Evolutionary conservation across 768 basidiomycete genomes (phyloP).

Genomic region (Strobilomyces echinocephalus): DNA sequence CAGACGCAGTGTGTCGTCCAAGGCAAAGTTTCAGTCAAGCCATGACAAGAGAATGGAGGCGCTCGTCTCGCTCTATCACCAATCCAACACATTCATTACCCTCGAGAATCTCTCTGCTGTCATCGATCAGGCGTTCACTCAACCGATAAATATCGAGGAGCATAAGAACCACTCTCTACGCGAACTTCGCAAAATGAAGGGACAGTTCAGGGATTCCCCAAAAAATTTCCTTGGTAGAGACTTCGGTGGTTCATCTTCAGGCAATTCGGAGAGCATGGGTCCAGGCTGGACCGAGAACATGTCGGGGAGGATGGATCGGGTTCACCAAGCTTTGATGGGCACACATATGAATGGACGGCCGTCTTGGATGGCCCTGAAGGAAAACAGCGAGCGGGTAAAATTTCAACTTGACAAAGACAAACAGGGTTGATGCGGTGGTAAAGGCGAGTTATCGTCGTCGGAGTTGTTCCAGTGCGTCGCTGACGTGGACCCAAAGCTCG

Average conservation of each 20-base stretch:
- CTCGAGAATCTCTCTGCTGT: constrained; percentile 57
- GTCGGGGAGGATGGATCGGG: constrained; percentile 22
- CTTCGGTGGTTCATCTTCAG: background rate
- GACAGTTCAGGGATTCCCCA: constrained; percentile 4
- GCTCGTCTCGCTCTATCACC: constrained; percentile 74
- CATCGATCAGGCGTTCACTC: constrained; percentile 62
- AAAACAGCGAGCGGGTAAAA: constrained; percentile 21
- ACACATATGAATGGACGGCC: constrained; percentile 28
- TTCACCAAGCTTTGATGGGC: constrained; percentile 27
- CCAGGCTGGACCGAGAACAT: constrained; percentile 29
- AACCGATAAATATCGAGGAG: constrained; percentile 14
- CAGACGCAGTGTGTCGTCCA: constrained; percentile 22
- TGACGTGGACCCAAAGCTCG: background rate
- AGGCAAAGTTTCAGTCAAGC: constrained; percentile 12
- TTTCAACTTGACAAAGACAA: constrained; percentile 16
- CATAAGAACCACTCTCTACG: constrained; percentile 9
- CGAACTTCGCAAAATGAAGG: constrained; percentile 18
- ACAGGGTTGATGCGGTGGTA: background rate
- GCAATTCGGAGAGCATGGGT: constrained; percentile 23
- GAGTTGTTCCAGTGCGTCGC: background rate
- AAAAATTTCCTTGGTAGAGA: constrained; percentile 31
- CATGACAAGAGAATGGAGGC: constrained; percentile 51
- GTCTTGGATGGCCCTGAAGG: constrained; percentile 31
- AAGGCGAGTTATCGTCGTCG: background rate
- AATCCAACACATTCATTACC: constrained; percentile 66